These are phyloP conservation scores for Allomyces arbusculus DNA, from an alignment of 192 early-diverging fungal species.

Conservation along the genomic window DNA sequence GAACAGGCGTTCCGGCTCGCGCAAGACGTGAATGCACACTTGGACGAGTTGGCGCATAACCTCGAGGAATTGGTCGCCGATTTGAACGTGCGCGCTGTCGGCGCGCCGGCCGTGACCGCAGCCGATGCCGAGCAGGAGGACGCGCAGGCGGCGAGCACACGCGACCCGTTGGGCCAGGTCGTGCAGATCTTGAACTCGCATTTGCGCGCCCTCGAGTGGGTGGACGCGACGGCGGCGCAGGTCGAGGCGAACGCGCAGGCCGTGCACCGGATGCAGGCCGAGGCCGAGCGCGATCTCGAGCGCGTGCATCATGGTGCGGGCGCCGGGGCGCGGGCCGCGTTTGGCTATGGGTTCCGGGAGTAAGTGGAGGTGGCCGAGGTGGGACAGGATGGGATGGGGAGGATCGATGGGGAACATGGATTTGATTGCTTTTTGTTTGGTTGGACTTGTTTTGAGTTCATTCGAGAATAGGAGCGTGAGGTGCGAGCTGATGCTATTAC, in stretches of 20 bases:
- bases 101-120: conserved; percentile 6
- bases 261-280: conserved; percentile 18
- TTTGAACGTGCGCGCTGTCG: conserved; percentile 45
- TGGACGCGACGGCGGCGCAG: conserved; percentile 43
- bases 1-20: conserved; percentile 69
- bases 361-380: too few relatives aligned
- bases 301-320: too few relatives aligned
- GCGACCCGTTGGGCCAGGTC: conserved; percentile 36
- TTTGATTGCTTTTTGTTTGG: too few relatives aligned
- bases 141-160: conserved; percentile 14
- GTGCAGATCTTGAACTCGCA: conserved; percentile 79
- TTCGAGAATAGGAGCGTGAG: too few relatives aligned
- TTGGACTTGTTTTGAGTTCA: too few relatives aligned
- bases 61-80: conserved; percentile 67
- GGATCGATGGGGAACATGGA: too few relatives aligned
- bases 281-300: conserved; percentile 8
- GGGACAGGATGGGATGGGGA: too few relatives aligned
- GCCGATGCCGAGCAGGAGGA: conserved; percentile 10
- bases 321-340: too few relatives aligned
- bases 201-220: conserved; percentile 80
- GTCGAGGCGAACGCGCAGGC: conserved; percentile 36
- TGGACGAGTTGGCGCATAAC: conserved; percentile 67
- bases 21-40: conserved; percentile 61
- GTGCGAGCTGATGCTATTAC: too few relatives aligned
- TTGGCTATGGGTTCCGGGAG: too few relatives aligned